Percentiles rank a stretch among this genome's conserved stretches.
phyloP scores from a whole-genome alignment of 2,329 filamentous ascomycete genomes.

The Aspergillus sp. region DNA sequence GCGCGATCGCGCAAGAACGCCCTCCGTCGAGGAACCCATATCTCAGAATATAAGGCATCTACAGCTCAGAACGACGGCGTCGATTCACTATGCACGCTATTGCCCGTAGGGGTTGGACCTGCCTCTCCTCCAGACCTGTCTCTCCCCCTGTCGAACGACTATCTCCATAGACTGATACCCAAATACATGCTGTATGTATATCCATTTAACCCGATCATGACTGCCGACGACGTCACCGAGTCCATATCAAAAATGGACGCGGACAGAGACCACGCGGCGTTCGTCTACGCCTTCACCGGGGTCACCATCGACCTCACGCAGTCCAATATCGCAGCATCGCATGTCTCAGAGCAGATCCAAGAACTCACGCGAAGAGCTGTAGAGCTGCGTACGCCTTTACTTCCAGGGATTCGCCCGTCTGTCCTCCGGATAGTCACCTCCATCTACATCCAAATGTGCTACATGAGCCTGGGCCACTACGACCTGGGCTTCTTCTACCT shows the following conservation, averaged over 20 bases:
- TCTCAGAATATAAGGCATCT: slow-evolving; percentile 38
- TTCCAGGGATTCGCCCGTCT: slow-evolving; percentile 41
- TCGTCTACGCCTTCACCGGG: slow-evolving; percentile 48
- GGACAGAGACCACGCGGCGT: slow-evolving; percentile 40
- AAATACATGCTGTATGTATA: slow-evolving; percentile 48
- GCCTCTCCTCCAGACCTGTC: slow-evolving; percentile 8
- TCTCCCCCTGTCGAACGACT: slow-evolving; percentile 13
- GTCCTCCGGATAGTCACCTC: slow-evolving; percentile 52
- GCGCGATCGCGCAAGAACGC: slow-evolving; percentile 38
- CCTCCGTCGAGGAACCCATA: slow-evolving; percentile 41
- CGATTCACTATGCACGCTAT: neutral
- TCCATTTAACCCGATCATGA: slow-evolving; percentile 49
- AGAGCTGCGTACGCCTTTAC: slow-evolving; percentile 37
- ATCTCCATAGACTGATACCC: slow-evolving; percentile 44
- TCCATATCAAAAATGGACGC: slow-evolving; percentile 39
- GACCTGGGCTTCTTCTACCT: slow-evolving; percentile 54
- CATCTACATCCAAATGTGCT: slow-evolving; percentile 54
- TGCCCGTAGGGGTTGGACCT: neutral
- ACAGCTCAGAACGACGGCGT: too few relatives aligned
- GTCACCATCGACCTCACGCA: slow-evolving; percentile 46
- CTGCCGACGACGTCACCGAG: slow-evolving; percentile 38
- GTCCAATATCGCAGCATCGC: slow-evolving; percentile 26
- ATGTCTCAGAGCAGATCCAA: slow-evolving; percentile 27
- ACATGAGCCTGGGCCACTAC: slow-evolving; percentile 50
- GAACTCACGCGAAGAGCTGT: slow-evolving; percentile 33